Evolutionary conservation across 345 rosid species (phyloP).

Genomic region (Hibiscus syriacus): DNA sequence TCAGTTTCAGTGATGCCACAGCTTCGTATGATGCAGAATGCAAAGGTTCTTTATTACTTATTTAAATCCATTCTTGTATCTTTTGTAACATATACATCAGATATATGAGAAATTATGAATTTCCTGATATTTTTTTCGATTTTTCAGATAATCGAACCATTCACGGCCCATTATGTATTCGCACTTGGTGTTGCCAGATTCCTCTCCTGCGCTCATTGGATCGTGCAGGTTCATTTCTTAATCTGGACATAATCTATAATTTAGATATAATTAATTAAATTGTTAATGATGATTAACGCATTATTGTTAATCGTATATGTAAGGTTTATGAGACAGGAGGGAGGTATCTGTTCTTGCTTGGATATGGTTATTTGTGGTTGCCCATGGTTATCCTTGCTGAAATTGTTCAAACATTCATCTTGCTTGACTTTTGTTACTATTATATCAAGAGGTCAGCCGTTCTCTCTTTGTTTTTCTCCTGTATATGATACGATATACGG

Average conservation of each 20-base stretch:
- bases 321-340: conserved; percentile 57
- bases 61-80: not conserved
- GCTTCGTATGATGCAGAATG: conserved; percentile 81
- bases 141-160: conserved; percentile 77
- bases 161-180: conserved; percentile 78
- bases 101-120: not conserved
- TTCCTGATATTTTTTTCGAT: not conserved
- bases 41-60: conserved; percentile 35
- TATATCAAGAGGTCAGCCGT: conserved; percentile 68
- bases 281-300: no score
- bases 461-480: no score
- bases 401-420: conserved; percentile 72
- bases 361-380: conserved; percentile 63
- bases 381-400: conserved; percentile 52
- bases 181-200: conserved; percentile 74
- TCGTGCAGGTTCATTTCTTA: conserved; percentile 39
- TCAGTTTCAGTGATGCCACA: conserved; percentile 83
- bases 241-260: not conserved
- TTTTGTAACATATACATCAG: not conserved
- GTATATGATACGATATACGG: no score
- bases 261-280: no score
- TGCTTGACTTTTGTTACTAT: conserved; percentile 84
- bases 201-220: conserved; percentile 75
- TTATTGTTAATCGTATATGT: not conserved
- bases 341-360: conserved; percentile 34